Percentiles rank a stretch among this genome's conserved stretches.
Conservation (phyloP, 2,329 filamentous ascomycete genomes). For the Aspergillus pseudotamarii region DNA sequence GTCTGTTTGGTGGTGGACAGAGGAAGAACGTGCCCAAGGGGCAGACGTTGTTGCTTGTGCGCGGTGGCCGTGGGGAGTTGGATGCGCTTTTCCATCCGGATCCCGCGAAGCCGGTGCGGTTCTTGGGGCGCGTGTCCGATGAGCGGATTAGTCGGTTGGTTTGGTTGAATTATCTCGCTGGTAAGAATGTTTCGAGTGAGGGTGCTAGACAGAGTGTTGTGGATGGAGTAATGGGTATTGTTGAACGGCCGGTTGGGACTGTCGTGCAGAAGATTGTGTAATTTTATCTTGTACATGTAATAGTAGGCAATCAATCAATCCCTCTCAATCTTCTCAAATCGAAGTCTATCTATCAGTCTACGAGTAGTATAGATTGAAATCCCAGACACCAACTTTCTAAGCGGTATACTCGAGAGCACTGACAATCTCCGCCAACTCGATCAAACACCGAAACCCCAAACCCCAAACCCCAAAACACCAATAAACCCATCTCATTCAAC, state of each 20-base stretch:
- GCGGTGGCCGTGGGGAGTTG: conserved; percentile 67
- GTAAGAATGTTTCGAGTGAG: conserved; percentile 84
- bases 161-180: conserved; percentile 89
- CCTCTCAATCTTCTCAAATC: too few species aligned
- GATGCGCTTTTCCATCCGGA: conserved; percentile 66
- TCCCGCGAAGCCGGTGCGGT: conserved; percentile 51
- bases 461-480: too few species aligned
- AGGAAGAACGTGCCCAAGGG: conserved; percentile 73
- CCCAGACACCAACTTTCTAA: too few species aligned
- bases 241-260: conserved; percentile 83
- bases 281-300: conserved; percentile 12
- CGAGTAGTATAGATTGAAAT: too few species aligned
- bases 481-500: background rate
- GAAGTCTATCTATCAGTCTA: background rate
- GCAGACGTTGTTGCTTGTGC: conserved; percentile 72
- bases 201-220: conserved; percentile 78
- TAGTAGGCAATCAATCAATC: too few species aligned
- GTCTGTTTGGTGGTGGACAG: conserved; percentile 74
- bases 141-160: conserved; percentile 78
- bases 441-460: too few species aligned
- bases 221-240: conserved; percentile 83
- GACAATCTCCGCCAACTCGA: too few species aligned
- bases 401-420: too few species aligned
- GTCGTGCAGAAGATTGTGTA: conserved; percentile 73
- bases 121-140: conserved; percentile 73